Percentiles rank a stretch among this genome's conserved stretches.
These are phyloP conservation scores for Cutaneotrichosporon cyanovorans DNA, from an alignment of 1,284 basidiomycete species.

Conservation along the genomic window DNA sequence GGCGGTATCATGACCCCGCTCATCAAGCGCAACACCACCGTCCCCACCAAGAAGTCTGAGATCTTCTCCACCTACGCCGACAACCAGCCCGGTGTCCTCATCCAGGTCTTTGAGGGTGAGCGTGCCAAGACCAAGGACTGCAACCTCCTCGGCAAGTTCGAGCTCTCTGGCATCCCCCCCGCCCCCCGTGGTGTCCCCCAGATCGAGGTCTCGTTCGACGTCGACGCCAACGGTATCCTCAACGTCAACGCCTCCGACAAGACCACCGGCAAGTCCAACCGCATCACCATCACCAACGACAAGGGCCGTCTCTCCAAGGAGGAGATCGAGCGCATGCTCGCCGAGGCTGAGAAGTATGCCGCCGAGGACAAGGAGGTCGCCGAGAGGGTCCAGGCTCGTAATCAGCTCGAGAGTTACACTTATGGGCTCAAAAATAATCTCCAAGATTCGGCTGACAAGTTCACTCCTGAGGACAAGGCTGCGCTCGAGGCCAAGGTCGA, in stretches of 20 bases:
- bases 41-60: constrained; percentile 95
- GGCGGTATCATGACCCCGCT: constrained; percentile 98
- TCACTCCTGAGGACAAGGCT: constrained; percentile 78
- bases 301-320: constrained; percentile 97
- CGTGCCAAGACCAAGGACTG: constrained; percentile 99
- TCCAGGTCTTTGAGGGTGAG: constrained; percentile 99
- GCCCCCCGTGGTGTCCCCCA: constrained; percentile 98
- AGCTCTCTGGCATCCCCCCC: constrained; percentile 94
- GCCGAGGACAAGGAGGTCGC: constrained; percentile 47
- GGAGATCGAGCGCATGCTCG: constrained; percentile 96
- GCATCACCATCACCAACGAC: constrained; percentile 97
- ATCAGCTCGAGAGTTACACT: constrained; percentile 55
- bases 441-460: constrained; percentile 75
- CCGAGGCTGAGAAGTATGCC: constrained; percentile 74
- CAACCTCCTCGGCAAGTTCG: constrained; percentile 98
- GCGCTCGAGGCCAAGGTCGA: constrained; percentile 77
- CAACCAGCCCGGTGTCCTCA: constrained; percentile 98
- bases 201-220: constrained; percentile 97
- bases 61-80: constrained; percentile 99
- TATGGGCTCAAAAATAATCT: constrained; percentile 95
- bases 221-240: constrained; percentile 96
- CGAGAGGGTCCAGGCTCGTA: constrained; percentile 68
- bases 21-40: constrained; percentile 84
- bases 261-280: constrained; percentile 71
- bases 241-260: constrained; percentile 91